Evolutionary conservation across 2,329 filamentous ascomycete species (phyloP).

Genomic region (Ophiostoma montium): DNA sequence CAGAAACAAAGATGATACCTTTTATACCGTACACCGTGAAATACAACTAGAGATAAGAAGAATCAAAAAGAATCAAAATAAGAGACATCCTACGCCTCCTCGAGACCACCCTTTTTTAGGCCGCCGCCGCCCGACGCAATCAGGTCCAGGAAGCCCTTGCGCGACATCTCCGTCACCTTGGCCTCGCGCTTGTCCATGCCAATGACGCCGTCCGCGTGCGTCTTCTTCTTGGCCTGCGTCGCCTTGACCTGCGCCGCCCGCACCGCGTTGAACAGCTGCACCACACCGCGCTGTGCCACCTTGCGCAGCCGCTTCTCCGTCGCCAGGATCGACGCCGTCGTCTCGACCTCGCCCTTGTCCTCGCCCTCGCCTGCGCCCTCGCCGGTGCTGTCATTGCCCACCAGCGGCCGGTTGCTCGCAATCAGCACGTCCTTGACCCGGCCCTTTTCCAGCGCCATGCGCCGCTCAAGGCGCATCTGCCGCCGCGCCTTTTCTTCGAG

Average conservation of each 20-base stretch:
- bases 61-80: background rate
- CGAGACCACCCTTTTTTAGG: slow-evolving; percentile 42
- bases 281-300: slow-evolving; percentile 82
- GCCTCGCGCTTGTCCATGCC: slow-evolving; percentile 71
- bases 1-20: too few relatives aligned
- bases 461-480: slow-evolving; percentile 69
- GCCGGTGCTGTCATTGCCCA: too few relatives aligned
- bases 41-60: too few relatives aligned
- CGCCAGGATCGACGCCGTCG: slow-evolving; percentile 44
- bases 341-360: slow-evolving; percentile 30
- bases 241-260: slow-evolving; percentile 83
- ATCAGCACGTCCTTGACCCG: slow-evolving; percentile 75
- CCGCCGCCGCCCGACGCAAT: slow-evolving; percentile 54
- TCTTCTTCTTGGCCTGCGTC: slow-evolving; percentile 57
- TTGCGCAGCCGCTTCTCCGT: slow-evolving; percentile 71
- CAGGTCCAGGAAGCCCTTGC: slow-evolving; percentile 88
- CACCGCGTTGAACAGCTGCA: slow-evolving; percentile 93
- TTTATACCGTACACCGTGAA: background rate
- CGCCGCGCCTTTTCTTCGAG: slow-evolving; percentile 70
- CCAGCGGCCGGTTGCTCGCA: slow-evolving; percentile 22
- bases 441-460: slow-evolving; percentile 67
- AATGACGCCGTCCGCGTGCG: slow-evolving; percentile 58
- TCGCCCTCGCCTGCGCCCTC: slow-evolving; percentile 8
- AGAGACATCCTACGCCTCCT: slow-evolving; percentile 32
- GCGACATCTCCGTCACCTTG: slow-evolving; percentile 88